phyloP scores from a whole-genome alignment of 345 rosid genomes.

The Ceriops tagal region DNA sequence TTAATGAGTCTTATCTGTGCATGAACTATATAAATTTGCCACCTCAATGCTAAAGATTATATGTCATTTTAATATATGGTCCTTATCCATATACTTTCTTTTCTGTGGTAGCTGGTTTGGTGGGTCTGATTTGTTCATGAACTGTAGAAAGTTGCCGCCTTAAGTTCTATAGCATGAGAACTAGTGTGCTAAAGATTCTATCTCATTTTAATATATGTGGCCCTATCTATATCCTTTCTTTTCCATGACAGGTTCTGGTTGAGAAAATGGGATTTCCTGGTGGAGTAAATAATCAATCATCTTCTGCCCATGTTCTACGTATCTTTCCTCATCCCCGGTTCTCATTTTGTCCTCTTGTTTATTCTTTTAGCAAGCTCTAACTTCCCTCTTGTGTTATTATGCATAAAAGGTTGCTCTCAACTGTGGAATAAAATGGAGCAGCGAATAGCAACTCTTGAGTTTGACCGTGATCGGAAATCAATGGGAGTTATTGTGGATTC shows the following conservation, averaged over 20 bases:
- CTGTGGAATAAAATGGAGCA: conserved; percentile 65
- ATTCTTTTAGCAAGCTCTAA: background rate
- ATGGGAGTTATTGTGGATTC: conserved; percentile 97
- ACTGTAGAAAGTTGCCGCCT: background rate
- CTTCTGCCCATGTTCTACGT: conserved; percentile 47
- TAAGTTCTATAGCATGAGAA: background rate
- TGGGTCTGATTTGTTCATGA: conserved; percentile 12
- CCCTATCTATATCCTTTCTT: background rate
- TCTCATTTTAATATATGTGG: background rate
- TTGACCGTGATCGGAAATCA: conserved; percentile 85
- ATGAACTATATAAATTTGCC: conserved; percentile 1
- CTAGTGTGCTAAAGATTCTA: background rate
- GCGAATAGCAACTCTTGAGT: conserved; percentile 93
- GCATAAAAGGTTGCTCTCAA: conserved; percentile 56
- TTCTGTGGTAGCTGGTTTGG: conserved; percentile 27
- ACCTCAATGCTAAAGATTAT: background rate
- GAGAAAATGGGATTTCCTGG: conserved; percentile 93
- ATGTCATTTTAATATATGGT: background rate
- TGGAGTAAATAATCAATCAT: conserved; percentile 34
- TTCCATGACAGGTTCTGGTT: conserved; percentile 65
- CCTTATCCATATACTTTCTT: background rate
- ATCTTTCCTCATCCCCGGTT: conserved; percentile 20
- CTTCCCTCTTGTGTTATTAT: background rate
- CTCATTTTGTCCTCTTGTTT: background rate
- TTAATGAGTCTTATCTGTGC: conserved; percentile 9